A percentile compares a stretch with the other conserved stretches of the same genome.
phyloP scores from a whole-genome alignment of 345 rosid species.

The Eucalyptus melliodora region DNA sequence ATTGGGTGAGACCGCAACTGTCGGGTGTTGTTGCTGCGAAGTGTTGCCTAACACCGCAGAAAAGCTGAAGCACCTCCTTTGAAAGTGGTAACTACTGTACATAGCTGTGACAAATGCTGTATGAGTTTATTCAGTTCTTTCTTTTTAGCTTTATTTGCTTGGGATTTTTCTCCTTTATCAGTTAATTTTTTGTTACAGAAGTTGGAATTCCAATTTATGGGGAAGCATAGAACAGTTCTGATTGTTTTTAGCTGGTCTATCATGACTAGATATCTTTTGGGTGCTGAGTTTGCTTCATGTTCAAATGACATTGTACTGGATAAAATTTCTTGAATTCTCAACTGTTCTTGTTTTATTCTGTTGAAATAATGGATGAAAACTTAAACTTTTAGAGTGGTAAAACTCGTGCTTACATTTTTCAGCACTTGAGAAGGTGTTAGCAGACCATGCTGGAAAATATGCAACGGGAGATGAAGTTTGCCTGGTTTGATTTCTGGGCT shows the following conservation, averaged over 20 bases:
- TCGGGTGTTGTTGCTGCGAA: neutral
- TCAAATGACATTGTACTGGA: neutral
- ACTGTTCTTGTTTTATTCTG: neutral
- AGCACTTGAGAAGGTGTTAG: conserved; percentile 69
- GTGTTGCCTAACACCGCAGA: neutral
- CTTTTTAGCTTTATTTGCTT: neutral
- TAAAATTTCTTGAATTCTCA: neutral
- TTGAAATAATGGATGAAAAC: neutral
- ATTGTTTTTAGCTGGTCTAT: neutral
- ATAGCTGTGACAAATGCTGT: neutral
- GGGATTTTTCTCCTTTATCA: neutral
- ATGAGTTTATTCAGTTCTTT: neutral
- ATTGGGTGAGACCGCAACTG: neutral
- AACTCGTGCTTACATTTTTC: neutral
- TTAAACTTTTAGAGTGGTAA: neutral
- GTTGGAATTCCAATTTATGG: neutral
- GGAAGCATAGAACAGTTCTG: neutral
- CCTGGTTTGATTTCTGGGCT: conserved; percentile 29
- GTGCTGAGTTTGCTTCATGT: neutral
- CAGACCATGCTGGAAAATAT: conserved; percentile 49
- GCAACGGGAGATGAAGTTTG: conserved; percentile 68
- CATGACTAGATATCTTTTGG: neutral
- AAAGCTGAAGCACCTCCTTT: neutral
- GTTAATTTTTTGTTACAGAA: neutral
- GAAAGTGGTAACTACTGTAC: neutral